phyloP scores from a whole-genome alignment of 1,284 basidiomycete genomes.

The Cutaneotrichosporon spelunceum region DNA sequence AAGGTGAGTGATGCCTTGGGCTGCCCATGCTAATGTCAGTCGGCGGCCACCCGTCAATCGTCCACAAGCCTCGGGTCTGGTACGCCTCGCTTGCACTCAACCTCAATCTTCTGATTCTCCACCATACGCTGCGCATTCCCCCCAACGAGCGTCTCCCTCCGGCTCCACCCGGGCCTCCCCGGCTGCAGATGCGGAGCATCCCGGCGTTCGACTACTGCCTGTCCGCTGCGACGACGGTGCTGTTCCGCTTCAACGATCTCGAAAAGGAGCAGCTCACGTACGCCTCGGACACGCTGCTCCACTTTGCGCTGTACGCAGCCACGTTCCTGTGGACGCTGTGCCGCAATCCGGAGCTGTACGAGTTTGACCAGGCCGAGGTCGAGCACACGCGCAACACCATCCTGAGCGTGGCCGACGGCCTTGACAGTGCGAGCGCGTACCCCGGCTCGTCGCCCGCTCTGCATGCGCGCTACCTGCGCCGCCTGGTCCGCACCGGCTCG shows the following conservation, averaged over 20 bases:
- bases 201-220: constrained; percentile 40
- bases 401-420: constrained; percentile 30
- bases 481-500: constrained; percentile 24
- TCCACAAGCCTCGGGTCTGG: constrained; percentile 40
- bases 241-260: constrained; percentile 33
- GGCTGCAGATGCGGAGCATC: constrained; percentile 27
- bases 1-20: constrained; percentile 24
- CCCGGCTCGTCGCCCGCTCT: constrained; percentile 34
- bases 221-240: constrained; percentile 34
- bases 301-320: constrained; percentile 43
- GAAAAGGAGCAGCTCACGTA: constrained; percentile 34
- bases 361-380: constrained; percentile 34
- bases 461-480: constrained; percentile 37
- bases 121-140: constrained; percentile 38
- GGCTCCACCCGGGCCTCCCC: constrained; percentile 13
- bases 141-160: constrained; percentile 31
- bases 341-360: constrained; percentile 32
- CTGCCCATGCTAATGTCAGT: constrained; percentile 12
- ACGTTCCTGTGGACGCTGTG: constrained; percentile 36
- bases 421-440: constrained; percentile 34
- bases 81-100: constrained; percentile 35
- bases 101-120: constrained; percentile 40
- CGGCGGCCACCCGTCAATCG: constrained; percentile 28
- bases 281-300: constrained; percentile 41
- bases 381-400: constrained; percentile 39